Percentiles rank a stretch among this genome's conserved stretches.
Evolutionary conservation across 2,329 filamentous ascomycete species (phyloP).

Genomic region (Xylaria sp.): DNA sequence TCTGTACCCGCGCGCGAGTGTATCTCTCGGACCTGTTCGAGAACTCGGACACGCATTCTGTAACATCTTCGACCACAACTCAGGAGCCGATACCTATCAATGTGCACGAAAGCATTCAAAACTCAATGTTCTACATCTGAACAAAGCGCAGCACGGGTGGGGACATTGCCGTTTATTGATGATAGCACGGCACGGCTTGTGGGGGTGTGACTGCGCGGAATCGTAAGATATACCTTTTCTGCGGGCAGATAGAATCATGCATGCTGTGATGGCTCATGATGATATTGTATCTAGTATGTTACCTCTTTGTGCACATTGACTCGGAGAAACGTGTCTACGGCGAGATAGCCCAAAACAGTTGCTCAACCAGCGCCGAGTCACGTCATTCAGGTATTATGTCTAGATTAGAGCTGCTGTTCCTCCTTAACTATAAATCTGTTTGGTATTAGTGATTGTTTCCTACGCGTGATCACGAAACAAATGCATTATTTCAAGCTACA

Average conservation of each 20-base stretch:
- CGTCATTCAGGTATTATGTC: no score
- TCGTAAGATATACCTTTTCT: no score
- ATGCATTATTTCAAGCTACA: neutral
- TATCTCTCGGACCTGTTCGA: constrained; percentile 76
- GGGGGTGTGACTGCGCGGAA: constrained; percentile 6
- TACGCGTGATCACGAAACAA: neutral
- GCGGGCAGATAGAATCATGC: no score
- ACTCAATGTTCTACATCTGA: constrained; percentile 69
- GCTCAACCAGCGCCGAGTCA: neutral
- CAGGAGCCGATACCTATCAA: neutral
- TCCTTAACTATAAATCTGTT: neutral
- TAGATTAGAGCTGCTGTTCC: no score
- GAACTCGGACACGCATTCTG: constrained; percentile 48
- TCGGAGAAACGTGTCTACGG: neutral
- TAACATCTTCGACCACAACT: neutral
- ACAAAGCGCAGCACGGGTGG: neutral
- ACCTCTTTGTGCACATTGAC: neutral
- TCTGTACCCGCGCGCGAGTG: constrained; percentile 79
- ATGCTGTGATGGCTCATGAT: no score
- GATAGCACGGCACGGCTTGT: neutral
- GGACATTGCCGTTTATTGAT: neutral
- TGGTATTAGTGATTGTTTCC: neutral
- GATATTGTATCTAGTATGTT: neutral
- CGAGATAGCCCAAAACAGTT: neutral
- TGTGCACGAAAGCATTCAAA: constrained; percentile 55